phyloP scores from a whole-genome alignment of 2,329 filamentous ascomycete species.

The Thielaviopsis punctulata region DNA sequence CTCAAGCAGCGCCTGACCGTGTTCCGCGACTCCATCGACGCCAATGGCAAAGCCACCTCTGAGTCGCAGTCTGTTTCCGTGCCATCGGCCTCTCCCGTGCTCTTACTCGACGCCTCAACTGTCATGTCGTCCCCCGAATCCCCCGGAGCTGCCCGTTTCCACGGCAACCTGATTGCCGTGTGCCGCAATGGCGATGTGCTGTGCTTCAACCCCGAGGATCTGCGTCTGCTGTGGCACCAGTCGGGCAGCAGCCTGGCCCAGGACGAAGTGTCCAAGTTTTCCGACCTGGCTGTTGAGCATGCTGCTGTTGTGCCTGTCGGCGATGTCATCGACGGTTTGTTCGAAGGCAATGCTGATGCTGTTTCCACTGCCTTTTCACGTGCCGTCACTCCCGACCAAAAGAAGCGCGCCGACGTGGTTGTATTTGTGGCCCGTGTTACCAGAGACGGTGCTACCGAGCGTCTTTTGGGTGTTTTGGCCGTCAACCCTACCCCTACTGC shows the following conservation, averaged over 20 bases:
- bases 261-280: conserved; percentile 20
- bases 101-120: conserved; percentile 13
- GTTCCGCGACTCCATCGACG: conserved; percentile 39
- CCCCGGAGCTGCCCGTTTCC: conserved; percentile 3
- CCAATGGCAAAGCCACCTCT: conserved; percentile 34
- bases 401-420: conserved; percentile 32
- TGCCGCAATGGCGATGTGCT: conserved; percentile 43
- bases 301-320: conserved; percentile 27
- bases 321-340: conserved; percentile 36
- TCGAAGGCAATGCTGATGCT: conserved; percentile 34
- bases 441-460: conserved; percentile 14
- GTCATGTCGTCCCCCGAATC: not conserved
- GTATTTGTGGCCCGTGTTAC: conserved; percentile 20
- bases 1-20: conserved; percentile 34
- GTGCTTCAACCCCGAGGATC: conserved; percentile 40
- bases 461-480: conserved; percentile 22
- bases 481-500: conserved; percentile 13
- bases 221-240: conserved; percentile 30
- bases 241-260: conserved; percentile 26
- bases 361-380: conserved; percentile 11
- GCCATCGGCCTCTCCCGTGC: conserved; percentile 20
- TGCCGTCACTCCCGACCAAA: not conserved
- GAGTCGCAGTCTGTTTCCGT: conserved; percentile 29
- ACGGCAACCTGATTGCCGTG: conserved; percentile 31
- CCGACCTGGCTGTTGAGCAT: conserved; percentile 30